Percentiles rank a stretch among this genome's conserved stretches.
phyloP scores from a whole-genome alignment of 768 basidiomycete species.

The Suillus weaverae region DNA sequence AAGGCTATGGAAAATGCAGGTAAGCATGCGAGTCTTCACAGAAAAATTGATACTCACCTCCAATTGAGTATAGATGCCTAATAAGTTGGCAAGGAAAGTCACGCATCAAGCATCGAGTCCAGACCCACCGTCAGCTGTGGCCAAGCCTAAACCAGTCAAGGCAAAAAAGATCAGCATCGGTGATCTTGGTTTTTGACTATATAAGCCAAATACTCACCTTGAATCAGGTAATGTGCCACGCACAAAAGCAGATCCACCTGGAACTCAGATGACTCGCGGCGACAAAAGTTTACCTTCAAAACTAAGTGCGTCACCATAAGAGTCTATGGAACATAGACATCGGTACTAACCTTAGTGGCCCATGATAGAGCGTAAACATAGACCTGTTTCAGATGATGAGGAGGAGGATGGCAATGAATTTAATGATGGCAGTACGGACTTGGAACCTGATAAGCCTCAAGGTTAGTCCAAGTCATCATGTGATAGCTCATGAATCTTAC shows the following conservation, averaged over 20 bases:
- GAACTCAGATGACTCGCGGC: no score
- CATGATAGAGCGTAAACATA: not conserved
- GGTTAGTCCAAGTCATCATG: not conserved
- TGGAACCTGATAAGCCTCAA: not conserved
- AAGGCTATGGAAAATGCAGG: not conserved
- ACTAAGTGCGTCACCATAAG: not conserved
- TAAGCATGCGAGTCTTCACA: not conserved
- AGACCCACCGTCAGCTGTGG: no score
- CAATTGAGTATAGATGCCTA: not conserved
- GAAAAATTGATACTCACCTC: not conserved
- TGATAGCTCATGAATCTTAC: no score
- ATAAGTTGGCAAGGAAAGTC: not conserved
- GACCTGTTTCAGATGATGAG: no score
- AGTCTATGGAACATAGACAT: not conserved
- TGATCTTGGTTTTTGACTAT: not conserved
- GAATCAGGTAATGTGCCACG: not conserved
- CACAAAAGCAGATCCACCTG: not conserved
- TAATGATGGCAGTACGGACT: not conserved
- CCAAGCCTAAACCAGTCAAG: not conserved
- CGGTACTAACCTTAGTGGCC: not conserved
- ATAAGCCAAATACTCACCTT: not conserved
- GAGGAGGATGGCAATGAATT: not conserved
- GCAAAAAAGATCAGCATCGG: not conserved
- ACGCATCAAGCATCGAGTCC: not conserved
- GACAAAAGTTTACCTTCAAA: not conserved